phyloP scores from a whole-genome alignment of 805 yeast genomes.

The Ogataea neopini region DNA sequence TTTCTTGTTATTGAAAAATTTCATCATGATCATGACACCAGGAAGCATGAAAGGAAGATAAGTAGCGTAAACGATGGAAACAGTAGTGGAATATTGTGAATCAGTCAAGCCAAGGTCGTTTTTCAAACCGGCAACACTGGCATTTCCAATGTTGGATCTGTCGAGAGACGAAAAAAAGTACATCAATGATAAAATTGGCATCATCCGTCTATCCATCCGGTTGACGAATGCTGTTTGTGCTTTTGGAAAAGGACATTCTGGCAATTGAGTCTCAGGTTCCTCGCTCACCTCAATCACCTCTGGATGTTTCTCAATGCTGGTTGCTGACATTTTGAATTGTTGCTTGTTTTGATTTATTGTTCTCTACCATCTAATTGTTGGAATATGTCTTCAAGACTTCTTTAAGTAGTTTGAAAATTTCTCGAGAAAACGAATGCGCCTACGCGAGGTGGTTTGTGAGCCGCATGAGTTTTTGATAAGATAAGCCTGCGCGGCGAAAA shows the following conservation, averaged over 20 bases:
- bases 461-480: neutral
- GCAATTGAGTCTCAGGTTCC: neutral
- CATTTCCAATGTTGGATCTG: constrained; percentile 61
- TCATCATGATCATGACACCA: constrained; percentile 37
- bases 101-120: constrained; percentile 39
- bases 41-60: constrained; percentile 45
- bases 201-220: constrained; percentile 44
- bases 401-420: neutral
- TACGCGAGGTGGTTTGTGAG: neutral
- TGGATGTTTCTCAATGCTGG: constrained; percentile 2
- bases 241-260: constrained; percentile 19
- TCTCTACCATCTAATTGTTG: too few relatives aligned
- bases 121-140: constrained; percentile 53
- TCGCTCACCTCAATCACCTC: neutral
- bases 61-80: constrained; percentile 48
- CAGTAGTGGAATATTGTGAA: constrained; percentile 43
- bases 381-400: neutral
- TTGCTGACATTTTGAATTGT: constrained; percentile 1
- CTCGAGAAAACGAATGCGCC: neutral
- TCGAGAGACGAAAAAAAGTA: constrained; percentile 52
- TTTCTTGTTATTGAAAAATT: constrained; percentile 33
- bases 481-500: neutral
- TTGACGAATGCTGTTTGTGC: constrained; percentile 36
- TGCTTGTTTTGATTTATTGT: neutral
- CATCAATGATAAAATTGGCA: constrained; percentile 44